Base-by-base conservation (phyloP, 345 rosid genomes). In the Clarkia xantiana region DNA sequence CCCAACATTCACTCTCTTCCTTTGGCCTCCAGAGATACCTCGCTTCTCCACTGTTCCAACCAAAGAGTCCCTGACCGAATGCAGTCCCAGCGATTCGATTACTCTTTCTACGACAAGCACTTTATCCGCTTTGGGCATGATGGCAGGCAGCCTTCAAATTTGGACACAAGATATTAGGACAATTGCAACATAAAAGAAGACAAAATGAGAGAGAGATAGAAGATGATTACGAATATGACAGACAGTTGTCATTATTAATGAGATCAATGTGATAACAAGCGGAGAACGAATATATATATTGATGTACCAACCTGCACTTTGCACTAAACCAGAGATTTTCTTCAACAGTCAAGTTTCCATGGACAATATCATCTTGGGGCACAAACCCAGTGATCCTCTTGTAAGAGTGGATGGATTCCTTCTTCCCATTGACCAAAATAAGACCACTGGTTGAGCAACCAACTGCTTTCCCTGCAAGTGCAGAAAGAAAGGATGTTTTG, bases 261-360 rank as follows among this genome's bases (percentile, higher is more conserved):
- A 29, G n/a, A n/a, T n/a, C n/a, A n/a, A n/a, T n/a, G n/a, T n/a
- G n/a, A n/a, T n/a, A n/a, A n/a, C n/a, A n/a, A n/a, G n/a, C n/a
- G n/a, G n/a, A n/a, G n/a, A n/a, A n/a, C n/a, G n/a, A n/a, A 2
- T 22, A 22, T 22, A 22, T 22, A 36, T 42, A 20, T 19, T 49
- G 62, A 38, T 18, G 20, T 47, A 38, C 18, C 52, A 18, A 74
- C 89, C 89, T 84, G 72, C 96, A 91, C 47, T 70, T 72, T 25
- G 99, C 99, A 59, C 82, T 85, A 67, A 87, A 87, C 99, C 96
- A 84, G 51, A 91, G 77, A 64, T 86, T 90, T 68, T 83, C 97
- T 53, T 84, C 98, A 40, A 91, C 95, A 0, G 98, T 91, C 76
- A 91, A 71, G 73, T 87, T 82, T 56, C 99, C 95, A 57, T 91